Percentiles rank a stretch among this genome's conserved stretches.
These are phyloP conservation scores for Beauveria medogensis DNA, from an alignment of 2,329 filamentous ascomycete genomes.

Conservation along the genomic window DNA sequence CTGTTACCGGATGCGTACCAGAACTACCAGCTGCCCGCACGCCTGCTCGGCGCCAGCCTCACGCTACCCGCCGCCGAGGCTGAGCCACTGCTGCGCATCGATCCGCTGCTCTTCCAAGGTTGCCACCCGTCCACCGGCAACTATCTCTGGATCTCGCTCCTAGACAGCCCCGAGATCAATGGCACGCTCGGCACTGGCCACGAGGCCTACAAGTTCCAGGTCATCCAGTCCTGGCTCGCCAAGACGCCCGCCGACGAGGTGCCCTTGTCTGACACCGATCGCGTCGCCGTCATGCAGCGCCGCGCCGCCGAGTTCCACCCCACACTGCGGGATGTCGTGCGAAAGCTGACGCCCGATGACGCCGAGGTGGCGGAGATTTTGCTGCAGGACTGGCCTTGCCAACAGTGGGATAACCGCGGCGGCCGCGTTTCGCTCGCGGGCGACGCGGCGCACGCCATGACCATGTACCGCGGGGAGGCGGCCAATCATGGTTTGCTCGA, in stretches of 20 bases:
- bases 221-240: slow-evolving; percentile 39
- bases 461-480: slow-evolving; percentile 39
- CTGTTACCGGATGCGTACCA: slow-evolving; percentile 24
- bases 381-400: slow-evolving; percentile 29
- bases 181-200: slow-evolving; percentile 23
- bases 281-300: slow-evolving; percentile 32
- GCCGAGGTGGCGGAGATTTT: slow-evolving; percentile 28
- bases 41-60: slow-evolving; percentile 29
- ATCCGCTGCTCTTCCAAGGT: slow-evolving; percentile 47
- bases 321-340: slow-evolving; percentile 33
- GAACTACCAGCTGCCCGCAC: slow-evolving; percentile 28
- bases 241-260: slow-evolving; percentile 26
- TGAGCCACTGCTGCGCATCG: slow-evolving; percentile 35
- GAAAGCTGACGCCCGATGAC: slow-evolving; percentile 33
- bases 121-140: slow-evolving; percentile 40
- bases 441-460: slow-evolving; percentile 52
- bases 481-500: slow-evolving; percentile 34
- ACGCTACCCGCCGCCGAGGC: slow-evolving; percentile 30
- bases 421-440: slow-evolving; percentile 41
- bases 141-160: slow-evolving; percentile 42
- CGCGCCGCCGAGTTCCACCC: slow-evolving; percentile 25
- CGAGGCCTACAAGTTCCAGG: slow-evolving; percentile 33
- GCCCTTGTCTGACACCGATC: slow-evolving; percentile 21
- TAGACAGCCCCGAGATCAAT: slow-evolving; percentile 32
- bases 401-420: slow-evolving; percentile 32